Base-by-base conservation (phyloP, 139 green algal genomes). In the Raphidocelis subcapitata region DNA sequence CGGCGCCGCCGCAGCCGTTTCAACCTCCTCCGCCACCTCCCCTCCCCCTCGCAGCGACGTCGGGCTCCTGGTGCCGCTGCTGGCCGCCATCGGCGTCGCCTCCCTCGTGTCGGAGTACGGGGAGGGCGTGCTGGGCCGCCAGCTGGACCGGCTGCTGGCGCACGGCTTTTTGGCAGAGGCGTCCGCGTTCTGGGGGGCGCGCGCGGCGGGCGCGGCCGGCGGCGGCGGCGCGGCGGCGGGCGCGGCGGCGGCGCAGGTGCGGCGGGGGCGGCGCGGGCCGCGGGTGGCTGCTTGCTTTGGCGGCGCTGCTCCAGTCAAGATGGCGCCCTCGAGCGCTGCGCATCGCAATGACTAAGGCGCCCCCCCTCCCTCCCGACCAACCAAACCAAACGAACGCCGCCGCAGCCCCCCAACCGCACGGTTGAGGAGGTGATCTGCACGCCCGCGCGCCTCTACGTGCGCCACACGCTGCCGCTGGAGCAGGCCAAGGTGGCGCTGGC, bases 61-160 rank as follows among this genome's bases (percentile, higher is more conserved):
- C 1, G 79, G 79, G 24, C 75, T 89, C 54, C 76, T 89, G 69
- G 75, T 89, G 46, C 84, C 84, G 21, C 69, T 89, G 55, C 78
- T 89, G 51, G 69, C 77, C 3, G 80, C 84, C 65, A 85, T 89
- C 18, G 84, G 84, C 12, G 79, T 82, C 33, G 67, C 80, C 1
- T 86, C 75, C 0, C 55, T 89, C 20, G 78, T 84, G 14, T 82
- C 78, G 1, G 80, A 89, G n/a, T 86, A 86, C 44, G 49, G 81
- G 37, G 84, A 89, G 60, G 84, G 80, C 24, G 56, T 70, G 21
- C 81, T 86, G 49, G 74, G 44, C 32, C 52, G 67, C 35, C 65
- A 75, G 52, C 64, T 89, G 28, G 84, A 89, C 72, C 31, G 28
- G 18, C 62, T 74, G 14, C 73, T 86, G 18, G 31, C 79, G 1